phyloP scores from a whole-genome alignment of 2,329 filamentous ascomycete species.

The Neopestalotiopsis rosae region DNA sequence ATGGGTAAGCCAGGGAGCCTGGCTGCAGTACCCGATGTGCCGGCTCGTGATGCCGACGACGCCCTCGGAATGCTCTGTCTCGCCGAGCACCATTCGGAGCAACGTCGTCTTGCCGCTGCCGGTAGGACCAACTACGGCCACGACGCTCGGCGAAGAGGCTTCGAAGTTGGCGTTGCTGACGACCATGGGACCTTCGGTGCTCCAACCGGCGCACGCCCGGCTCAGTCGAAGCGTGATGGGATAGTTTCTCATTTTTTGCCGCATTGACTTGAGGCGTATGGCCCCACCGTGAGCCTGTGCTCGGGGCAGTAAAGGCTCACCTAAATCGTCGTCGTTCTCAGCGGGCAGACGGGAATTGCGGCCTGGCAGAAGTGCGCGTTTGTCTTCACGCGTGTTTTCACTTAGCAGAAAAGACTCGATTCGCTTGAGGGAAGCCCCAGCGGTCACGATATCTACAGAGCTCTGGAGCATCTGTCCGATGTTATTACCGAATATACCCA shows the following conservation, averaged over 20 bases:
- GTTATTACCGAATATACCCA: background rate
- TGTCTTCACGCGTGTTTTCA: conserved; percentile 2
- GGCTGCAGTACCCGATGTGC: conserved; percentile 23
- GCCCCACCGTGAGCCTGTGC: background rate
- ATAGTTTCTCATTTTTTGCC: too few species aligned
- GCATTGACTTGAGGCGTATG: too few species aligned
- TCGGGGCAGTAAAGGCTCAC: background rate
- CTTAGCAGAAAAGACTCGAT: background rate
- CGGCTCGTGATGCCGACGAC: background rate
- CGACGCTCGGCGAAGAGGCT: conserved; percentile 2
- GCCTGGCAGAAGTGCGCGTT: background rate
- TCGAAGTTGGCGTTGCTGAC: conserved; percentile 9
- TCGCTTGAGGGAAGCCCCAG: background rate
- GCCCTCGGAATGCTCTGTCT: background rate
- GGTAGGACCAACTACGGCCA: conserved; percentile 8
- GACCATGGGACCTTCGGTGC: background rate
- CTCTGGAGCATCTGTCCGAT: background rate
- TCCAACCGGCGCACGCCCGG: background rate
- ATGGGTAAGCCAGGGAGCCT: conserved; percentile 30
- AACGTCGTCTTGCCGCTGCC: conserved; percentile 15
- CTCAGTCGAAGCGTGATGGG: background rate
- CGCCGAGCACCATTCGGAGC: conserved; percentile 8
- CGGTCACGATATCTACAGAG: background rate
- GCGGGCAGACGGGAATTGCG: background rate
- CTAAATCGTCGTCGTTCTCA: too few species aligned